A percentile compares a stretch with the other conserved stretches of the same genome.
Conservation (phyloP, 768 basidiomycete species). For the Russula vinacea region DNA sequence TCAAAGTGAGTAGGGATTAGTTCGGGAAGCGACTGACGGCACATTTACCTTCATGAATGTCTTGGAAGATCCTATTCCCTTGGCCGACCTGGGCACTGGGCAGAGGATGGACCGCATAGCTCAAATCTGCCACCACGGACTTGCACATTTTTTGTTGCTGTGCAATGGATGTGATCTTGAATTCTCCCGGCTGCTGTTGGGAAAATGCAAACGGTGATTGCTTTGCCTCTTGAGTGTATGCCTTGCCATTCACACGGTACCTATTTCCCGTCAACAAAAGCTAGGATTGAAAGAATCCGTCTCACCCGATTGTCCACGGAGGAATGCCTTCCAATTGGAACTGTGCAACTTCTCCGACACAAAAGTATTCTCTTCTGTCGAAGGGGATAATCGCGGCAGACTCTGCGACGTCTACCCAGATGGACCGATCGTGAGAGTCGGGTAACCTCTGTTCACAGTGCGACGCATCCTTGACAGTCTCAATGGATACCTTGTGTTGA, state of each 20-base stretch:
- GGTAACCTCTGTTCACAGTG: slow-evolving; percentile 73
- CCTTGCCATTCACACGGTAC: slow-evolving; percentile 77
- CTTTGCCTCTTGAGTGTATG: slow-evolving; percentile 68
- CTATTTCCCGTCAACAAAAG: slow-evolving; percentile 41
- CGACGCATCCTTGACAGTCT: slow-evolving; percentile 74
- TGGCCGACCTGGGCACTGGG: slow-evolving; percentile 88
- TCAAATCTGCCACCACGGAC: slow-evolving; percentile 71
- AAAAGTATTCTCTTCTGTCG: slow-evolving; percentile 74
- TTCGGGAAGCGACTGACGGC: neutral
- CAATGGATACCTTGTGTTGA: slow-evolving; percentile 74
- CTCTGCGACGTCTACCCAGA: slow-evolving; percentile 94
- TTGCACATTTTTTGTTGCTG: slow-evolving; percentile 93
- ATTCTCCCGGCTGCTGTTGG: slow-evolving; percentile 78
- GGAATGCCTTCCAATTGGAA: slow-evolving; percentile 93
- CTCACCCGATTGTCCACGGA: slow-evolving; percentile 86
- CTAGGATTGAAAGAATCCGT: slow-evolving; percentile 5
- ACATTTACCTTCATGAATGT: slow-evolving; percentile 79
- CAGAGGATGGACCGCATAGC: slow-evolving; percentile 70
- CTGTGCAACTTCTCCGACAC: slow-evolving; percentile 84
- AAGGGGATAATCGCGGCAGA: slow-evolving; percentile 89
- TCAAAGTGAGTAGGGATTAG: slow-evolving; percentile 1
- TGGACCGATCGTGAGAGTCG: slow-evolving; percentile 55
- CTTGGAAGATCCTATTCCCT: slow-evolving; percentile 76
- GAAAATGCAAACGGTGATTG: slow-evolving; percentile 81
- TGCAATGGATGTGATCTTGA: slow-evolving; percentile 82